Base-by-base conservation (phyloP, 352 stramenopile genomes). In the Phytophthora capsici region DNA sequence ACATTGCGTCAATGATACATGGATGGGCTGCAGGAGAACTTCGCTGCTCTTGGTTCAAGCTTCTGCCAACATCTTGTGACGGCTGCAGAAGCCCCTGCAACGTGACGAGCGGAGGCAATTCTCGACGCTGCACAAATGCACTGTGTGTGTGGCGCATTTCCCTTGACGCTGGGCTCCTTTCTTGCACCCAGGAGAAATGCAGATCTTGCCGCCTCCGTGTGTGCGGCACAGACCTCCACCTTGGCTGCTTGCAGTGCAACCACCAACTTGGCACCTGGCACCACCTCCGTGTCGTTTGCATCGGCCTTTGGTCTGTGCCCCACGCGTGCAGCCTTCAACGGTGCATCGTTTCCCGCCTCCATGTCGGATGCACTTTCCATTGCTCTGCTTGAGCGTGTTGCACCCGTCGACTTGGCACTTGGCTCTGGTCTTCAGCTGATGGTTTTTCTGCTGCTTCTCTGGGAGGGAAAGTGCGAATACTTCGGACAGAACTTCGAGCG, bases 161-260 rank as follows among this genome's bases (percentile, higher is more conserved):
- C 88, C 82, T 67, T 88, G 74, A 16, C 86, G 88, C 57, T 96
- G 88, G 40, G 84, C 88, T 38, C 87, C 84, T 78, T 96, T 96
- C 75, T 88, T 88, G 73, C 88, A 97, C 41, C 84, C 86, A 56
- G 89, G 77, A 43, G 88, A 80, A 41, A 82, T 80, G 62, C 88
- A 97, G 59, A 85, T 69, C 74, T 94, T 93, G 50, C 87, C 88
- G 49, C 88, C 88, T 20, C 89, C 88, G 60, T 97, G 89, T 26
- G 78, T 84, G 25, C 88, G 85, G 63, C 89, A 96, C 58, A 83
- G 85, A 9, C 88, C 84, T 54, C 83, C 82, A 38, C 82, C 80
- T 66, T 96, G 84, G 41, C 83, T 90, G 55, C 84, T 86, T 66
- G 66, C 72, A 25, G 54, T 68, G 68, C 88, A 96, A 26, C 72